A percentile compares a stretch with the other conserved stretches of the same genome.
These are phyloP conservation scores for Nothophoma quercina DNA, from an alignment of 2,329 filamentous ascomycete species.

Conservation along the genomic window DNA sequence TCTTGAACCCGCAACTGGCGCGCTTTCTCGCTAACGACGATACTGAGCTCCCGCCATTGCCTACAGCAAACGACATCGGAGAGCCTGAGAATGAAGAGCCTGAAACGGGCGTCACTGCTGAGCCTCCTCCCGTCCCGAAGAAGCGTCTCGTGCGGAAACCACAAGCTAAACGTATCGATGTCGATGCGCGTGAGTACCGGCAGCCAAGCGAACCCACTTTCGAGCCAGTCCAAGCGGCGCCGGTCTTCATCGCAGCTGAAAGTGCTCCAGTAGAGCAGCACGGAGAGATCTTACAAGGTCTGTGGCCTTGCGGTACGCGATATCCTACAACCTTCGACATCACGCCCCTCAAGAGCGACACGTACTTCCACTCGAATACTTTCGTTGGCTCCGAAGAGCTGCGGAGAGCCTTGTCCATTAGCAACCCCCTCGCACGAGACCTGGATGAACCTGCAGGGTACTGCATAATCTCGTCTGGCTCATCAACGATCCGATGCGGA, in stretches of 20 bases:
- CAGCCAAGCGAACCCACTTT: slow-evolving; percentile 51
- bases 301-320: slow-evolving; percentile 57
- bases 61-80: slow-evolving; percentile 25
- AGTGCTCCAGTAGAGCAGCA: not conserved
- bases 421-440: slow-evolving; percentile 38
- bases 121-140: slow-evolving; percentile 18
- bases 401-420: slow-evolving; percentile 49
- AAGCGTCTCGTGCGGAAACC: slow-evolving; percentile 45
- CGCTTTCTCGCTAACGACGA: slow-evolving; percentile 46
- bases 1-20: slow-evolving; percentile 39
- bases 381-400: slow-evolving; percentile 67
- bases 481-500: slow-evolving; percentile 55
- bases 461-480: slow-evolving; percentile 48
- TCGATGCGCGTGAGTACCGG: slow-evolving; percentile 55
- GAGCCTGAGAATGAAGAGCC: slow-evolving; percentile 8
- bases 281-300: slow-evolving; percentile 46
- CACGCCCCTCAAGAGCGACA: slow-evolving; percentile 57
- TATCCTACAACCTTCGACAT: slow-evolving; percentile 64
- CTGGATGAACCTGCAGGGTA: slow-evolving; percentile 54
- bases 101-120: not conserved
- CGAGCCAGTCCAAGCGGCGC: slow-evolving; percentile 3
- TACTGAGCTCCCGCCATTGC: slow-evolving; percentile 27
- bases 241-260: not conserved
- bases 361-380: slow-evolving; percentile 63
- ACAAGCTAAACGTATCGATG: slow-evolving; percentile 56